Evolutionary conservation across 139 green algal species (phyloP).

Genomic region (Picochlorum sp.): DNA sequence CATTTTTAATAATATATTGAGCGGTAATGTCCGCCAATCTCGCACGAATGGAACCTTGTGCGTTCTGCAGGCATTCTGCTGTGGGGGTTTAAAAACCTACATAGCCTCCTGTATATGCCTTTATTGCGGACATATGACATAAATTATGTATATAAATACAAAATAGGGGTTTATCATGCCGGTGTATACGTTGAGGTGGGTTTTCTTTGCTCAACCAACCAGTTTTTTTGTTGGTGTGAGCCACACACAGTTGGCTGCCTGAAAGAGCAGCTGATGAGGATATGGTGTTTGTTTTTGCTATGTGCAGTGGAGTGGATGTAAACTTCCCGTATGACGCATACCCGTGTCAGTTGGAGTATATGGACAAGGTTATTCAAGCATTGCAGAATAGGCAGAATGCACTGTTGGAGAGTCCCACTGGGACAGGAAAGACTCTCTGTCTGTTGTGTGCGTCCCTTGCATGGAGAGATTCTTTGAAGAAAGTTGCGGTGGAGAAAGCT

Average conservation of each 20-base stretch:
- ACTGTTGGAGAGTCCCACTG: slow-evolving; percentile 90
- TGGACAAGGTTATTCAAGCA: slow-evolving; percentile 81
- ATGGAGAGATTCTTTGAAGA: slow-evolving; percentile 54
- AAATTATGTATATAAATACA: neutral
- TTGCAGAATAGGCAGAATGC: slow-evolving; percentile 76
- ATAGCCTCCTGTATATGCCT: neutral
- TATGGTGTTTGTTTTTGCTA: neutral
- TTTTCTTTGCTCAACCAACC: too few species aligned
- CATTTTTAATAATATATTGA: too few species aligned
- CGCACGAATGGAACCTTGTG: too few species aligned
- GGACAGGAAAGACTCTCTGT: slow-evolving; percentile 96
- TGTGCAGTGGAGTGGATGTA: slow-evolving; percentile 51
- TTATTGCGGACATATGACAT: too few species aligned
- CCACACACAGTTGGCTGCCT: too few species aligned
- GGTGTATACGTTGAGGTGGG: neutral
- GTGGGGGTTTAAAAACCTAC: neutral
- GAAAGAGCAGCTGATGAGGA: neutral
- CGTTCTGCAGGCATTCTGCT: too few species aligned
- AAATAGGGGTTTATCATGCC: neutral
- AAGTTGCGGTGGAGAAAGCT: neutral
- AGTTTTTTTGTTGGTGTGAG: too few species aligned
- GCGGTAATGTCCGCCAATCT: too few species aligned
- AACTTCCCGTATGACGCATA: slow-evolving; percentile 85
- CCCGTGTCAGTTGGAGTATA: slow-evolving; percentile 79
- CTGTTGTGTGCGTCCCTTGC: slow-evolving; percentile 89